Evolutionary conservation across 306 rosid genomes (phyloP).

Genomic region (Oemleria cerasiformis): DNA sequence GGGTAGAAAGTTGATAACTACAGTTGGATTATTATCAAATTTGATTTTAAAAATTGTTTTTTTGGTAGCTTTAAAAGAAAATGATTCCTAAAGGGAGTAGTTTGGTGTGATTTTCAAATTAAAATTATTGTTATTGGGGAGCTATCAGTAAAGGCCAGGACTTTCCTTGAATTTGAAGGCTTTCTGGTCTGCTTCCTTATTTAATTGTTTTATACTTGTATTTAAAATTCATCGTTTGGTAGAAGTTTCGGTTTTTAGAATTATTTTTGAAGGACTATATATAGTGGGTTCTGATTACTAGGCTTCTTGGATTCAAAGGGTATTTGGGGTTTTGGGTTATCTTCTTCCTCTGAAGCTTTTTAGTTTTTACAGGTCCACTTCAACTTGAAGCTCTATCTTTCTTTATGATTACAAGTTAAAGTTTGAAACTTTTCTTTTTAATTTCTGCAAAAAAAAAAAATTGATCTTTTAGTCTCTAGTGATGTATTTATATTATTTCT

Average conservation of each 20-base stretch:
- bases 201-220: background rate
- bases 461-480: background rate
- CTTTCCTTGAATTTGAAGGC: slow-evolving; percentile 57
- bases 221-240: slow-evolving; percentile 23
- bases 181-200: slow-evolving; percentile 19
- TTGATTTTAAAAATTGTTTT: background rate
- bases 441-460: background rate
- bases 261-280: slow-evolving; percentile 28
- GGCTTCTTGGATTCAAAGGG: slow-evolving; percentile 33
- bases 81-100: slow-evolving; percentile 5
- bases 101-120: slow-evolving; percentile 42
- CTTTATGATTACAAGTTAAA: slow-evolving; percentile 8
- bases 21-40: background rate
- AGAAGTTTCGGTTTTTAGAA: slow-evolving; percentile 20
- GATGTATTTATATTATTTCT: background rate
- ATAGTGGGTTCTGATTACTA: slow-evolving; percentile 33
- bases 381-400: slow-evolving; percentile 16
- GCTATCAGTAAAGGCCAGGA: slow-evolving; percentile 40
- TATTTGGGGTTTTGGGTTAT: slow-evolving; percentile 36
- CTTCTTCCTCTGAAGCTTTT: slow-evolving; percentile 21
- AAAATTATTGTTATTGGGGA: slow-evolving; percentile 38
- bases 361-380: slow-evolving; percentile 18
- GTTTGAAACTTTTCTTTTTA: background rate
- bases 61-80: background rate
- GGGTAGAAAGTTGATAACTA: background rate